These are phyloP conservation scores for Acephala macrosclerotiorum DNA, from an alignment of 2,329 filamentous ascomycete genomes.

Conservation along the genomic window DNA sequence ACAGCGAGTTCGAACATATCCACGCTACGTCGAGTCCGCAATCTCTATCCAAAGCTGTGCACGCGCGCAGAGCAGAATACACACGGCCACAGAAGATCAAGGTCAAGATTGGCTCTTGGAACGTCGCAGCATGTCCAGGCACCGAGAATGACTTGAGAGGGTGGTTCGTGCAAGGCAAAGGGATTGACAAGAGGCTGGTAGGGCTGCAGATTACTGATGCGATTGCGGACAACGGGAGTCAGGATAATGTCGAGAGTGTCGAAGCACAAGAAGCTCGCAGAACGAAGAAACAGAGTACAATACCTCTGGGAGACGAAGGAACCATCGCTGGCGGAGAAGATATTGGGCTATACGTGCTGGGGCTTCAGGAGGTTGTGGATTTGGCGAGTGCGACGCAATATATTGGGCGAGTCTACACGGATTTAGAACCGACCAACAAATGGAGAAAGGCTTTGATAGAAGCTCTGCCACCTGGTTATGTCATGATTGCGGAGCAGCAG, in stretches of 20 bases:
- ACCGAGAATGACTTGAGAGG: conserved; percentile 86
- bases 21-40: conserved; percentile 53
- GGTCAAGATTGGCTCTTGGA: conserved; percentile 95
- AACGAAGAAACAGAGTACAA: conserved; percentile 46
- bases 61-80: conserved; percentile 80
- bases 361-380: conserved; percentile 91
- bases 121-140: conserved; percentile 84
- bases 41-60: conserved; percentile 70
- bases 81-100: conserved; percentile 76
- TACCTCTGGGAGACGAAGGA: conserved; percentile 53
- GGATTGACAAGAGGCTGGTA: conserved; percentile 69
- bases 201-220: conserved; percentile 57
- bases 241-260: conserved; percentile 51
- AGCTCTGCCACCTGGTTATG: conserved; percentile 79
- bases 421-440: conserved; percentile 73
- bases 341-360: conserved; percentile 89
- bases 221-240: conserved; percentile 41
- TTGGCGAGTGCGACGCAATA: conserved; percentile 82
- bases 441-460: conserved; percentile 82
- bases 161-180: conserved; percentile 86
- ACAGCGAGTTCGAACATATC: conserved; percentile 20
- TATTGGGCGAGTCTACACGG: conserved; percentile 73
- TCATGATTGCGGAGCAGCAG: conserved; percentile 81
- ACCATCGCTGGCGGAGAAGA: conserved; percentile 65
- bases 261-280: conserved; percentile 55